phyloP scores from a whole-genome alignment of 768 basidiomycete species.

The Pleurotus pulmonarius region DNA sequence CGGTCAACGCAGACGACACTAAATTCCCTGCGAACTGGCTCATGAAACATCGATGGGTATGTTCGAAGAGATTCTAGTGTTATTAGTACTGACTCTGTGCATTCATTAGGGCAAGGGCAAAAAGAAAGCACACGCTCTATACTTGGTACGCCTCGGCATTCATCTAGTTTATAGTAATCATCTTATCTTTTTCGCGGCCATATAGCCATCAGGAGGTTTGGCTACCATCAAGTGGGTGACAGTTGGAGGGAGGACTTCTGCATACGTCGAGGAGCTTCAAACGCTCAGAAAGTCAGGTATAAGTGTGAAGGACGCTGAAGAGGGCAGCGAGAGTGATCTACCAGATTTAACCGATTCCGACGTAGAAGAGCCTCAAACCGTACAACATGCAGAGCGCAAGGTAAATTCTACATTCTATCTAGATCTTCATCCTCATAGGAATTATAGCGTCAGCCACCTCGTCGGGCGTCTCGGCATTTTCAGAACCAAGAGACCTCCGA shows the following conservation, averaged over 20 bases:
- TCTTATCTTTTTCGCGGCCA: conserved; percentile 1
- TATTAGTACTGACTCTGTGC: neutral
- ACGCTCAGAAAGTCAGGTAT: conserved; percentile 2
- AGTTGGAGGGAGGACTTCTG: conserved; percentile 76
- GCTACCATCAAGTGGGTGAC: conserved; percentile 74
- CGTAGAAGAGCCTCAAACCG: conserved; percentile 6
- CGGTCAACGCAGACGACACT: conserved; percentile 63
- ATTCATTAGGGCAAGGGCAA: conserved; percentile 53
- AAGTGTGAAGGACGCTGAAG: neutral
- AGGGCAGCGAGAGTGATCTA: conserved; percentile 1
- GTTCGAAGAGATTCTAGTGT: neutral
- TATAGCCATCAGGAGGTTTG: conserved; percentile 61
- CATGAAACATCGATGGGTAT: conserved; percentile 67
- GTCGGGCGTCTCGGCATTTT: no score
- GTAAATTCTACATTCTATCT: neutral
- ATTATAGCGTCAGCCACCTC: no score
- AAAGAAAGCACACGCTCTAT: conserved; percentile 41
- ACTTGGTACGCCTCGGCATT: conserved; percentile 35
- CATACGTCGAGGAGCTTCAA: conserved; percentile 66
- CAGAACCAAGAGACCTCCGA: no score
- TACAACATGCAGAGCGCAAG: conserved; percentile 5
- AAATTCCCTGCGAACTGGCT: conserved; percentile 69
- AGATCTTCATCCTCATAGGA: no score
- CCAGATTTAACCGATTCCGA: neutral
- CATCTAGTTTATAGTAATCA: neutral